Evolutionary conservation across 495 filamentous ascomycete species (phyloP).

Genomic region (Penicillium atrosanguineum): DNA sequence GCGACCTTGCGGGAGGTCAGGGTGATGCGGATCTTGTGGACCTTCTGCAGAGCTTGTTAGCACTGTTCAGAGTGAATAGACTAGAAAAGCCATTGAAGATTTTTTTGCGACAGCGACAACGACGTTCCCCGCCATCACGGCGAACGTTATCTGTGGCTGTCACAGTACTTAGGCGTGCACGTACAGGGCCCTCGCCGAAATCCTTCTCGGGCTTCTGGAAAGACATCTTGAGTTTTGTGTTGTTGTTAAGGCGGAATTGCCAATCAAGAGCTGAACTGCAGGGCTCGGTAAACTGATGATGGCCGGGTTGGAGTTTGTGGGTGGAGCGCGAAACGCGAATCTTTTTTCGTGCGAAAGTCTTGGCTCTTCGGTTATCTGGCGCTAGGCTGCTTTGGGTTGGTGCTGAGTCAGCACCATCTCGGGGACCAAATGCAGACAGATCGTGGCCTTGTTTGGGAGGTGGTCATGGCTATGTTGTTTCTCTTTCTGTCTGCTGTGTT

Average conservation of each 20-base stretch:
- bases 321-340: constrained; percentile 29
- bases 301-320: constrained; percentile 38
- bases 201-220: constrained; percentile 97
- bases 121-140: constrained; percentile 1
- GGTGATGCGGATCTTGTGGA: constrained; percentile 98
- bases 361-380: constrained; percentile 44
- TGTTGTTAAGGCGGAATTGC: constrained; percentile 34
- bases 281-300: constrained; percentile 84
- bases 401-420: constrained; percentile 23
- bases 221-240: constrained; percentile 67
- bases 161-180: constrained; percentile 21
- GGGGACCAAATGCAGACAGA: constrained; percentile 19
- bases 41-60: constrained; percentile 59
- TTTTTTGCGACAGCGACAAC: constrained; percentile 8
- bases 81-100: not conserved
- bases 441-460: too few relatives aligned
- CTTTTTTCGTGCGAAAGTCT: constrained; percentile 39
- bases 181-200: constrained; percentile 78
- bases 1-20: constrained; percentile 89
- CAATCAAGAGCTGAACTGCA: constrained; percentile 61
- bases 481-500: not conserved
- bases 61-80: not conserved
- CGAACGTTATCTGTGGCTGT: not conserved
- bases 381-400: constrained; percentile 28
- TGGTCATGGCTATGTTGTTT: constrained; percentile 1